Conservation (phyloP, 352 stramenopile genomes). For the Pilasporangium apinafurcum region DNA sequence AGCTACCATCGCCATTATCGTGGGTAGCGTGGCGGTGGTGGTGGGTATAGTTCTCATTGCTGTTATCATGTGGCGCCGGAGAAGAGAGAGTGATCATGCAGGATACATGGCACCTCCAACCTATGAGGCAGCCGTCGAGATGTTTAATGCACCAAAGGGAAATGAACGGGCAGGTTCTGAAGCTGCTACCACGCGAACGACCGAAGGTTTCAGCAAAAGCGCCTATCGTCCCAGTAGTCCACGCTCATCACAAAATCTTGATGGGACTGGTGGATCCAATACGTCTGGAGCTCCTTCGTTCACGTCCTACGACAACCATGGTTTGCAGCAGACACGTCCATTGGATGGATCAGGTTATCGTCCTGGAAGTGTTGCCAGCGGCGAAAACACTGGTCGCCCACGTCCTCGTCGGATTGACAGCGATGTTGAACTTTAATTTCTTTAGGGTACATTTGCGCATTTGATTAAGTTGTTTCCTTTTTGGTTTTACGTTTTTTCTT, state of each 20-base stretch:
- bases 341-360: conserved; percentile 28
- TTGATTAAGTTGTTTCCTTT: background rate
- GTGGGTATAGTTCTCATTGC: conserved; percentile 32
- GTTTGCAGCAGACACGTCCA: conserved; percentile 1
- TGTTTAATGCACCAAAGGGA: conserved; percentile 15
- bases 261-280: conserved; percentile 8
- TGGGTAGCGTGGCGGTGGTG: conserved; percentile 42
- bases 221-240: conserved; percentile 7
- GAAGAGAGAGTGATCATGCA: conserved; percentile 6
- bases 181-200: conserved; percentile 9
- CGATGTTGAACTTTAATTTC: conserved; percentile 48
- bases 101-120: conserved; percentile 41
- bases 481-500: background rate
- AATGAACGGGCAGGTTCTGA: conserved; percentile 12
- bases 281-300: conserved; percentile 8
- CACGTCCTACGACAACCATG: conserved; percentile 15
- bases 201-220: conserved; percentile 16
- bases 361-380: conserved; percentile 5
- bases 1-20: conserved; percentile 49
- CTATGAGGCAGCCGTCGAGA: conserved; percentile 33
- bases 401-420: conserved; percentile 43
- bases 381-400: background rate
- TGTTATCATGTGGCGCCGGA: conserved; percentile 26
- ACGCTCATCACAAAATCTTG: conserved; percentile 7
- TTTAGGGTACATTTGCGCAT: background rate